Percentiles rank a stretch among this genome's conserved stretches.
Conservation (phyloP, 306 rosid genomes). For the Acacia crassicarpa region DNA sequence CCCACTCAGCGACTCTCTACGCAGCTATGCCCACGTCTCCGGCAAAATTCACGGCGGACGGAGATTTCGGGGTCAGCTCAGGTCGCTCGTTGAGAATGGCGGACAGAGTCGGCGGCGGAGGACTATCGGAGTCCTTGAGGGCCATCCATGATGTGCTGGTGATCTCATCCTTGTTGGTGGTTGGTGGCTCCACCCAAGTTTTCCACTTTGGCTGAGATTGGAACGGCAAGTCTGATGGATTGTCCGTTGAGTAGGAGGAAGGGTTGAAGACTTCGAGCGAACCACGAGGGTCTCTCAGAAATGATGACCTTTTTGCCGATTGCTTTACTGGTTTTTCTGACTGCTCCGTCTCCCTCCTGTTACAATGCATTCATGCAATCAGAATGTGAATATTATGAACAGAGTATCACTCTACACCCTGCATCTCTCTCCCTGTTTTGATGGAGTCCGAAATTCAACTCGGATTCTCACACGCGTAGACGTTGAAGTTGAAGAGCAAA, state of each 20-base stretch:
- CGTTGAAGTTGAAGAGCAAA: not conserved
- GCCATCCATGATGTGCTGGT: slow-evolving; percentile 90
- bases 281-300: slow-evolving; percentile 74
- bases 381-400: not conserved
- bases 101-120: slow-evolving; percentile 41
- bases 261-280: slow-evolving; percentile 95
- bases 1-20: slow-evolving; percentile 96
- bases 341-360: slow-evolving; percentile 50
- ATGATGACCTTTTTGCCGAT: slow-evolving; percentile 45
- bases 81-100: slow-evolving; percentile 33
- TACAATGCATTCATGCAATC: not conserved
- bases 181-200: slow-evolving; percentile 38
- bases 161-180: slow-evolving; percentile 37
- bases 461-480: not conserved
- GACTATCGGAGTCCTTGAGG: slow-evolving; percentile 44
- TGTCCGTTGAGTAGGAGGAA: slow-evolving; percentile 38
- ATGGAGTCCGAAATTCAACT: not conserved
- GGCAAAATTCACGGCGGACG: not conserved
- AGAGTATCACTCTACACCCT: not conserved
- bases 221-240: slow-evolving; percentile 34
- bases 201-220: slow-evolving; percentile 50
- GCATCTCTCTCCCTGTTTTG: not conserved
- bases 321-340: slow-evolving; percentile 41
- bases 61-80: slow-evolving; percentile 3
- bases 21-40: slow-evolving; percentile 57